Evolutionary conservation across 345 rosid genomes (phyloP), one percentile per base, ranked within the genome.

Genomic region (Sisymbrium altissimum): DNA sequence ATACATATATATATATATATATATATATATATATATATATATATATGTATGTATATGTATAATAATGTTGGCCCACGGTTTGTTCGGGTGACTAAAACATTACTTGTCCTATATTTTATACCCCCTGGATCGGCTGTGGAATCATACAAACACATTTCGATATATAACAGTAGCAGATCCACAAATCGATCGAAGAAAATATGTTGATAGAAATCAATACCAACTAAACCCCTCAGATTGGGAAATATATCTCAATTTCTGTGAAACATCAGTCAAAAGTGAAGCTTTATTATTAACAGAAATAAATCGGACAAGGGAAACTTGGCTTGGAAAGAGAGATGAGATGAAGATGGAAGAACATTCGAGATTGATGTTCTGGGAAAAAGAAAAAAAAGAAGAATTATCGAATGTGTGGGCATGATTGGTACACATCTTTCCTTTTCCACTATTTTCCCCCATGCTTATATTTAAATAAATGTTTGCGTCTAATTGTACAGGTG

Each of bases 401-500:
- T 38, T 52, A 72, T 72, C 49, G 29, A 5, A 12, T 30, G 40
- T 1, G 33, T 50, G 35, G n/a, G n/a, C 35, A 13, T 57, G 59
- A 66, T 57, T 45, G 72, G 6, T 66, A 38, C 66, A 66, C 27
- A 46, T 56, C 50, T 5, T 33, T 44, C 4, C 25, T 62, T 29
- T 55, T 15, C 19, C 21, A 53, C 10, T 53, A 8, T 0, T 17
- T 57, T 17, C n/a, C 3, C 55, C 55, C 46, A 52, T 63, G 45
- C 64, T 41, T 30, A 53, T 9, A 18, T 29, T 30, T 29, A 49
- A 49, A 29, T 9, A 43, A 73, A 55, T 45, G 56, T 8, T 23
- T 64, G 30, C 15, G 43, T 73, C 64, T 64, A 21, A 33, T 54
- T 73, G 25, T 64, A 21, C 12, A 64, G 11, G 48, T 73, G 77